Evolutionary conservation across 2,329 filamentous ascomycete genomes (phyloP).

Genomic region (Arthrobotrys pseudoclavata): DNA sequence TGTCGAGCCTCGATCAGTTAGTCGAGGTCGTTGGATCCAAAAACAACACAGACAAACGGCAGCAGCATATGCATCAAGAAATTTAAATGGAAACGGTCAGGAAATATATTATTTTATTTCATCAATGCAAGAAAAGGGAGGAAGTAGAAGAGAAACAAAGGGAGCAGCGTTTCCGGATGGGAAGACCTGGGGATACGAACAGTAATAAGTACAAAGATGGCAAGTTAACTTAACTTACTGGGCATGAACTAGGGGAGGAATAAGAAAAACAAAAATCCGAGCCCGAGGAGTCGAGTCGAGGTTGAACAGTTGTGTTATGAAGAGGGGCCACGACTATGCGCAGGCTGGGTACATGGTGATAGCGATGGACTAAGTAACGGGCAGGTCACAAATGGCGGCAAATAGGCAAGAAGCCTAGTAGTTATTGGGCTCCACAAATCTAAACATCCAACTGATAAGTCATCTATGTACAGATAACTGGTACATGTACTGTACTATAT

Average conservation of each 20-base stretch:
- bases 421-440: slow-evolving; percentile 20
- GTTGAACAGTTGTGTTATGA: slow-evolving; percentile 55
- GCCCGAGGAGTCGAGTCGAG: slow-evolving; percentile 40
- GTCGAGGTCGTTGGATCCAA: not conserved
- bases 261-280: slow-evolving; percentile 59
- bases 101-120: slow-evolving; percentile 7
- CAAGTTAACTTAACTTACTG: slow-evolving; percentile 17
- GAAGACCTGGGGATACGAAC: slow-evolving; percentile 57
- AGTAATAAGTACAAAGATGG: slow-evolving; percentile 59
- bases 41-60: slow-evolving; percentile 30
- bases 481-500: not conserved
- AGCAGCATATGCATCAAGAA: slow-evolving; percentile 25
- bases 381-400: slow-evolving; percentile 60
- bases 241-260: slow-evolving; percentile 31
- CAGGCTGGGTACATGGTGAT: slow-evolving; percentile 34
- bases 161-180: slow-evolving; percentile 50
- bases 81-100: slow-evolving; percentile 6
- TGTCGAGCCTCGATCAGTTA: slow-evolving; percentile 6
- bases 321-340: slow-evolving; percentile 35
- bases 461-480: no score
- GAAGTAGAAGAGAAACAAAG: slow-evolving; percentile 27
- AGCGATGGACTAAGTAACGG: slow-evolving; percentile 49
- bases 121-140: slow-evolving; percentile 13
- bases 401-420: slow-evolving; percentile 54
- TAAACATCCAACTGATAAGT: no score